Percentiles rank a stretch among this genome's conserved stretches.
Conservation (phyloP, 768 basidiomycete genomes). For the Lenzites betulinus region DNA sequence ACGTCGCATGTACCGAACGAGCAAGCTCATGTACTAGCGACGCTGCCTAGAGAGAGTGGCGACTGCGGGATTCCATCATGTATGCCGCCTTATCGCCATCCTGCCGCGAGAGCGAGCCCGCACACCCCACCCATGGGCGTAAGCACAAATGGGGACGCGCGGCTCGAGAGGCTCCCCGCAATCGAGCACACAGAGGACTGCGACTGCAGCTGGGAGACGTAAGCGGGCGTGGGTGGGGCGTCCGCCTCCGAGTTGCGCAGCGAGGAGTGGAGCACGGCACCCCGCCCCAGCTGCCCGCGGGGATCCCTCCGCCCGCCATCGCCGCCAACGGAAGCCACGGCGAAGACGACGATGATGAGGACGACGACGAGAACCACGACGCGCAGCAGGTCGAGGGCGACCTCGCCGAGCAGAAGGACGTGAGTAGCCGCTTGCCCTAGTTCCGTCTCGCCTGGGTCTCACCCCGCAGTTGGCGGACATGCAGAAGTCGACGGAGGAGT, state of each 20-base stretch:
- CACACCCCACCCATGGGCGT: slow-evolving; percentile 51
- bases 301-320: too few species aligned
- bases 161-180: slow-evolving; percentile 26
- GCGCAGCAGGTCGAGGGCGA: slow-evolving; percentile 26
- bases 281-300: too few species aligned
- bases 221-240: slow-evolving; percentile 28
- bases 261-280: slow-evolving; percentile 71
- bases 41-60: too few species aligned
- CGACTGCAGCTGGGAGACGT: slow-evolving; percentile 30
- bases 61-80: too few species aligned
- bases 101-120: slow-evolving; percentile 37
- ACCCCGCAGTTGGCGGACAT: slow-evolving; percentile 34
- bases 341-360: slow-evolving; percentile 38
- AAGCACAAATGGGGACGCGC: slow-evolving; percentile 52
- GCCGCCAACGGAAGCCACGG: too few species aligned
- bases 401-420: slow-evolving; percentile 27
- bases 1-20: too few species aligned
- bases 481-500: slow-evolving; percentile 44
- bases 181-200: slow-evolving; percentile 32
- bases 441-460: background rate
- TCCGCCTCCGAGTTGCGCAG: slow-evolving; percentile 74
- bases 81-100: slow-evolving; percentile 48
- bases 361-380: slow-evolving; percentile 27
- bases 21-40: too few species aligned
- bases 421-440: slow-evolving; percentile 27